A percentile compares a stretch with the other conserved stretches of the same genome.
phyloP scores from a whole-genome alignment of 1,284 basidiomycete species.

The Cutaneotrichosporon sp. region DNA sequence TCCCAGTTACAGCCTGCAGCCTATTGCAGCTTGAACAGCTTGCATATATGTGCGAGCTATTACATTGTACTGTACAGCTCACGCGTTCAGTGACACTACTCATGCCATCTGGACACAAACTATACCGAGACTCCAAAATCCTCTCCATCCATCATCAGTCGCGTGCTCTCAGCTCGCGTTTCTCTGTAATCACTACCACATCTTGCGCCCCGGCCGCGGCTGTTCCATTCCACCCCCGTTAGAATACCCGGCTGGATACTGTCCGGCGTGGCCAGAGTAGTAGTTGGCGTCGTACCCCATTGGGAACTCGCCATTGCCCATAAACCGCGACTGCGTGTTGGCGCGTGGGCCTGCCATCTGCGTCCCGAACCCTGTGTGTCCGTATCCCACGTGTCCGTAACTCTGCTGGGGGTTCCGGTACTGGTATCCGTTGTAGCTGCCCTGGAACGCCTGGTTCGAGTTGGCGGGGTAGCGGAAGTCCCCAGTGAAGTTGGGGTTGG shows the following conservation, averaged over 20 bases:
- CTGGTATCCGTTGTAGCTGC: slow-evolving; percentile 17
- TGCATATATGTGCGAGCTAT: neutral
- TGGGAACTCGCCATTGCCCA: slow-evolving; percentile 5
- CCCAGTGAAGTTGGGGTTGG: neutral
- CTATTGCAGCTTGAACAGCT: neutral
- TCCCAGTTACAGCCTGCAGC: no score
- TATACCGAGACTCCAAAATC: neutral
- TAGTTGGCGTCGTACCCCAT: slow-evolving; percentile 1
- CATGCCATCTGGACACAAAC: neutral
- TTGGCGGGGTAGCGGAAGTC: slow-evolving; percentile 15
- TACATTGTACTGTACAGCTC: neutral
- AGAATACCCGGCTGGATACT: neutral
- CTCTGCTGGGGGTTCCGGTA: slow-evolving; percentile 14
- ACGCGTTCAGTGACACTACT: neutral
- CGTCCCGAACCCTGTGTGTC: slow-evolving; percentile 23
- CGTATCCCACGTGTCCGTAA: slow-evolving; percentile 19
- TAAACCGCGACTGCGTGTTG: slow-evolving; percentile 5
- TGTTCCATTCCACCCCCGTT: neutral
- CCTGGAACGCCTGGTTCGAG: slow-evolving; percentile 12
- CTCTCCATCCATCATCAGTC: neutral
- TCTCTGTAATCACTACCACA: slow-evolving; percentile 6
- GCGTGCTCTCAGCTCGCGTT: neutral
- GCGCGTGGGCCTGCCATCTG: slow-evolving; percentile 22
- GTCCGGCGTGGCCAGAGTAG: neutral
- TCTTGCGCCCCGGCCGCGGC: slow-evolving; percentile 3